Evolutionary conservation across 2,329 filamentous ascomycete genomes (phyloP).

Genomic region (Curvularia sp.): DNA sequence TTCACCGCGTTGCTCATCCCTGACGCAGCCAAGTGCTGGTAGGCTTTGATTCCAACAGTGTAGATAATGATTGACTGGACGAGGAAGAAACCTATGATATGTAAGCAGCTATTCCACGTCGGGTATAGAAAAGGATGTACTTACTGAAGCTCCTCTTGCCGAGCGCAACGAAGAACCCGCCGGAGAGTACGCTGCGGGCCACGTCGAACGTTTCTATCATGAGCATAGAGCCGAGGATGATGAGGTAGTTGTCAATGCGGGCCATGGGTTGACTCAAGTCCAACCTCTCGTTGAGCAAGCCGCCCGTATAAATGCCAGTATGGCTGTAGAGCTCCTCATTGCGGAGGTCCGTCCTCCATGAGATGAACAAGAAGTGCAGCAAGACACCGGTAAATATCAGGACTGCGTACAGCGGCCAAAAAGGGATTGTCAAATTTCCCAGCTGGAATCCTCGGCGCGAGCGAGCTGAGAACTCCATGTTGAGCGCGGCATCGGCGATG

Average conservation of each 20-base stretch:
- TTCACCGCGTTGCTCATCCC: conserved; percentile 21
- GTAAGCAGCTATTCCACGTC: conserved; percentile 18
- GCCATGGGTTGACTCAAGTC: conserved; percentile 48
- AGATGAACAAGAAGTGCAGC: conserved; percentile 55
- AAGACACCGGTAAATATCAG: conserved; percentile 47
- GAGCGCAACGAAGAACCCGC: conserved; percentile 47
- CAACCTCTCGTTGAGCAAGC: conserved; percentile 46
- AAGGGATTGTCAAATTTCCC: conserved; percentile 19
- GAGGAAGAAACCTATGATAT: conserved; percentile 50
- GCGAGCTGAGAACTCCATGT: conserved; percentile 50
- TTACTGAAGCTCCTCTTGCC: conserved; percentile 56
- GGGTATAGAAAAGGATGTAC: conserved; percentile 17
- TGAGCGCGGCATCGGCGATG: conserved; percentile 52
- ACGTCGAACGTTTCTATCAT: conserved; percentile 51
- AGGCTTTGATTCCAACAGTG: conserved; percentile 52
- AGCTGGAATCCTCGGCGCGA: conserved; percentile 28
- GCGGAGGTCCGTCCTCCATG: conserved; percentile 47
- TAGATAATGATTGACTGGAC: conserved; percentile 53
- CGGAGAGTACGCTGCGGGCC: conserved; percentile 48
- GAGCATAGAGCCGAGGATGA: conserved; percentile 53
- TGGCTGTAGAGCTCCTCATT: conserved; percentile 52
- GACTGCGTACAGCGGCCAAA: conserved; percentile 45
- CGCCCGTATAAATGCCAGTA: conserved; percentile 52
- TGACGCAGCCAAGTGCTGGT: conserved; percentile 49
- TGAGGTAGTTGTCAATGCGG: conserved; percentile 54